Conservation (phyloP, 768 basidiomycete species). For the Lactarius evosmus region DNA sequence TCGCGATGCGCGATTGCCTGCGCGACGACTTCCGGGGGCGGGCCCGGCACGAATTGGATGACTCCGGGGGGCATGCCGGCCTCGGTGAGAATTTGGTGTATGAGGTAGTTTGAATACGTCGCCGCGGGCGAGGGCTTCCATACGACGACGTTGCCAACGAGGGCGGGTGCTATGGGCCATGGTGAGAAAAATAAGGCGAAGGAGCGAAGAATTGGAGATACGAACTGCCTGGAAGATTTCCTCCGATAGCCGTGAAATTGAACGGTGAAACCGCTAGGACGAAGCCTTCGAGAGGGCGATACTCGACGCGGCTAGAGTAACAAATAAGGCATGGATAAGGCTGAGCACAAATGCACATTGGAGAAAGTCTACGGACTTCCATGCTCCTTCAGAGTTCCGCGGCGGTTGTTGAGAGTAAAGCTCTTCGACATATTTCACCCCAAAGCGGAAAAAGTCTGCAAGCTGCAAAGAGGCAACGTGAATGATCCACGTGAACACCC, state of each 20-base stretch:
- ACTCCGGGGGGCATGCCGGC: constrained; percentile 93
- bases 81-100: constrained; percentile 87
- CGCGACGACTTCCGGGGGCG: constrained; percentile 78
- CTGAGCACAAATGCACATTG: neutral
- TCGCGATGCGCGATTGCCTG: constrained; percentile 74
- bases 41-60: constrained; percentile 94
- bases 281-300: constrained; percentile 97
- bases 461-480: constrained; percentile 44
- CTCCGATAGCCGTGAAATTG: constrained; percentile 98
- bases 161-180: constrained; percentile 63
- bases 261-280: constrained; percentile 97
- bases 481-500: neutral
- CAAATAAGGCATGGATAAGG: constrained; percentile 12
- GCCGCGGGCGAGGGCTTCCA: constrained; percentile 99
- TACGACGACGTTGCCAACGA: constrained; percentile 91
- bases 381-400: constrained; percentile 79
- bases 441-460: constrained; percentile 92
- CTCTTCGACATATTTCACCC: constrained; percentile 95
- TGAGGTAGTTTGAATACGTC: constrained; percentile 91
- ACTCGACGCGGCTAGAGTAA: constrained; percentile 80
- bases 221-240: constrained; percentile 79
- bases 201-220: neutral
- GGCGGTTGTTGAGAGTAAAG: constrained; percentile 88
- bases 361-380: constrained; percentile 73
- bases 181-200: constrained; percentile 2